Percentiles rank a stretch among this genome's conserved stretches.
Evolutionary conservation across 768 basidiomycete species (phyloP).

Genomic region (Auriscalpium orientale): DNA sequence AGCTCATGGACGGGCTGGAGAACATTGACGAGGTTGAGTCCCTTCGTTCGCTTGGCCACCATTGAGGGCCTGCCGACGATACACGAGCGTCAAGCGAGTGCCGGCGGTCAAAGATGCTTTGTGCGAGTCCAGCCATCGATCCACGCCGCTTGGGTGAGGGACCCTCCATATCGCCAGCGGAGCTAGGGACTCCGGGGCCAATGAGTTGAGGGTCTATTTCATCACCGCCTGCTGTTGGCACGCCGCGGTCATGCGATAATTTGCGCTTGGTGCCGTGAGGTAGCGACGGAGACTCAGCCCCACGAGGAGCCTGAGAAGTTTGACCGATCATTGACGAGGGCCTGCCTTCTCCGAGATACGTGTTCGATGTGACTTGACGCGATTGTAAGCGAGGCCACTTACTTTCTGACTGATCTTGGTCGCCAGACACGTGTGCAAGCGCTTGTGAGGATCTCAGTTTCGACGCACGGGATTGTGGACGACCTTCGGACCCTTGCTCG

Average conservation of each 20-base stretch:
- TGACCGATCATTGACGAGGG: constrained; percentile 59
- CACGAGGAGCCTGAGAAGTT: constrained; percentile 15
- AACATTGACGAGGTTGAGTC: constrained; percentile 69
- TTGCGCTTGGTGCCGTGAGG: constrained; percentile 74
- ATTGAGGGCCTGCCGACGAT: constrained; percentile 28
- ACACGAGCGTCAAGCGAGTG: constrained; percentile 64
- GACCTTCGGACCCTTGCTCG: background rate
- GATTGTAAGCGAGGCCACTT: background rate
- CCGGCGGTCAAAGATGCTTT: constrained; percentile 69
- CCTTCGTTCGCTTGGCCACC: constrained; percentile 62
- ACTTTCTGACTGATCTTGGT: background rate
- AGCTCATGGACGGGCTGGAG: constrained; percentile 48
- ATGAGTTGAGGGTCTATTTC: constrained; percentile 61
- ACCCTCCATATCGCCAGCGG: constrained; percentile 51
- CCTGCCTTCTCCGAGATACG: constrained; percentile 26
- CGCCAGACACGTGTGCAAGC: background rate
- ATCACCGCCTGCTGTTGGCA: constrained; percentile 45
- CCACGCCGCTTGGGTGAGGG: constrained; percentile 79
- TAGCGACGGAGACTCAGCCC: constrained; percentile 15
- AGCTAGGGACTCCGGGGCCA: constrained; percentile 60
- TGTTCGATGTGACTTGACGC: background rate
- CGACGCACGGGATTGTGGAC: too few species aligned
- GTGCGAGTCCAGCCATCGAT: constrained; percentile 70
- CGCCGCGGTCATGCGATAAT: constrained; percentile 62
- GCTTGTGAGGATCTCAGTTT: background rate